These are phyloP conservation scores for Chaetomium cochliodes DNA, from an alignment of 495 filamentous ascomycete genomes.

Conservation along the genomic window DNA sequence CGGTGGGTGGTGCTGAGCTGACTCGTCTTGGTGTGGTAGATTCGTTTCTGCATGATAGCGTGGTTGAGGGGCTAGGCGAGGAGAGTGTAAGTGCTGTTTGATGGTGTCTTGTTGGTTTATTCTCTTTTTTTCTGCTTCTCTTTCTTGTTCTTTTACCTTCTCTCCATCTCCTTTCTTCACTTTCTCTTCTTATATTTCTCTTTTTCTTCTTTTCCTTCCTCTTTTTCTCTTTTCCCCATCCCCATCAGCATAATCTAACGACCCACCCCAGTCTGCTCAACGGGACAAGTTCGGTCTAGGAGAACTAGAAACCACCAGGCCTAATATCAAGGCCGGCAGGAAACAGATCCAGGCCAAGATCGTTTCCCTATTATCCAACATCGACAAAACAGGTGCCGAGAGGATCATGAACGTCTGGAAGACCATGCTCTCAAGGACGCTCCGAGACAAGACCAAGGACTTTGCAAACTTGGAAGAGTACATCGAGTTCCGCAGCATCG, in stretches of 20 bases:
- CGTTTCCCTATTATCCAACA: not conserved
- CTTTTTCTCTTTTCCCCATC: too few species aligned
- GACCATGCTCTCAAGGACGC: not conserved
- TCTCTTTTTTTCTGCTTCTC: not conserved
- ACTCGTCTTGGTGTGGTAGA: not conserved
- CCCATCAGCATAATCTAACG: not conserved
- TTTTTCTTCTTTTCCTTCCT: too few species aligned
- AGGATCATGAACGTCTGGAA: slow-evolving; percentile 1
- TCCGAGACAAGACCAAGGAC: not conserved
- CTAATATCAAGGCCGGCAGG: slow-evolving; percentile 8
- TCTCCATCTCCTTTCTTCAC: not conserved
- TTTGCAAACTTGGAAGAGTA: not conserved
- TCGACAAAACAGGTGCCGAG: slow-evolving; percentile 10
- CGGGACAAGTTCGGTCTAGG: slow-evolving; percentile 14
- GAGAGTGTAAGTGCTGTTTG: not conserved
- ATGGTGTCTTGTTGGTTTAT: not conserved
- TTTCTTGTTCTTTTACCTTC: too few species aligned
- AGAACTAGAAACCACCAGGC: not conserved
- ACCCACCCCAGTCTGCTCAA: not conserved
- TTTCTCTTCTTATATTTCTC: not conserved
- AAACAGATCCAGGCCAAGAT: slow-evolving; percentile 20
- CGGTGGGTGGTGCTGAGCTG: too few species aligned
- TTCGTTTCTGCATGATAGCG: slow-evolving; percentile 14
- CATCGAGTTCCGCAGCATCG: not conserved
- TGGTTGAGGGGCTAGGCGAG: not conserved